Conservation (phyloP, 2,329 filamentous ascomycete genomes). For the Dothideomycetes sp. region DNA sequence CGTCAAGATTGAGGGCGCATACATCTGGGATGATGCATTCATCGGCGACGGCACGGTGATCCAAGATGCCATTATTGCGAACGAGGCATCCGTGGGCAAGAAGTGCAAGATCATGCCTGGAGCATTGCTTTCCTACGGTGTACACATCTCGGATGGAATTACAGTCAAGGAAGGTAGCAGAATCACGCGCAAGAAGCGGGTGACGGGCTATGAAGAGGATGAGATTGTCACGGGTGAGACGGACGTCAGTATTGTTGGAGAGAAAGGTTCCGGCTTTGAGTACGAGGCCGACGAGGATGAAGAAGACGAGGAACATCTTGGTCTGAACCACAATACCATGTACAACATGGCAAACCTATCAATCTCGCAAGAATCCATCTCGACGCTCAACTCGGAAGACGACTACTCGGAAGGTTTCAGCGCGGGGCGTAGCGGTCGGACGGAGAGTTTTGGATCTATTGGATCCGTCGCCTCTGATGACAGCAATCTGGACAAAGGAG, state of each 20-base stretch:
- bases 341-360: conserved; percentile 40
- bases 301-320: conserved; percentile 40
- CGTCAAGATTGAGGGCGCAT: conserved; percentile 66
- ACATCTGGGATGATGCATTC: conserved; percentile 75
- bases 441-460: conserved; percentile 31
- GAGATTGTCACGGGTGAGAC: conserved; percentile 21
- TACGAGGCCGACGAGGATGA: conserved; percentile 47
- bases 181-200: conserved; percentile 36
- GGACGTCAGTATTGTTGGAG: conserved; percentile 46
- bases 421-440: conserved; percentile 14
- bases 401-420: conserved; percentile 7
- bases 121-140: conserved; percentile 68
- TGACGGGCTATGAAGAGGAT: conserved; percentile 31
- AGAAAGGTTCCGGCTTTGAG: conserved; percentile 49
- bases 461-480: conserved; percentile 60
- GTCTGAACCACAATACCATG: conserved; percentile 23
- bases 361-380: conserved; percentile 46
- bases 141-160: conserved; percentile 55
- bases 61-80: conserved; percentile 64
- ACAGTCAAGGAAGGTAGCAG: conserved; percentile 31
- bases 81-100: conserved; percentile 59
- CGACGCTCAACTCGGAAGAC: conserved; percentile 47
- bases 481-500: conserved; percentile 20
- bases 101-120: conserved; percentile 59
- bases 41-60: conserved; percentile 67